phyloP scores from a whole-genome alignment of 1,284 basidiomycete species.

The Phylloboletellus chloephorus region DNA sequence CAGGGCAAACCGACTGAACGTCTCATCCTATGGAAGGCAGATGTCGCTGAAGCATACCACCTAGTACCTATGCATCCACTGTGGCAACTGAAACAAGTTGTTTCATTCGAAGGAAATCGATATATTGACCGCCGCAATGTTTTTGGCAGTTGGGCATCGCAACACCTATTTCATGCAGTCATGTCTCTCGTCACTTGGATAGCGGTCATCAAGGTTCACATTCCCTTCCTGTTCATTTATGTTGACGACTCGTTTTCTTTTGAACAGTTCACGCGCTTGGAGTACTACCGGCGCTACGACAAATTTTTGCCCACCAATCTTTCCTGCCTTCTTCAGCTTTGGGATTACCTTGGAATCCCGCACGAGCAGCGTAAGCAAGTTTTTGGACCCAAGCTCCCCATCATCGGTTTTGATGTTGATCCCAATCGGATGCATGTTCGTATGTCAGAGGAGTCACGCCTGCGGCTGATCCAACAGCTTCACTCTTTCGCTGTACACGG shows the following conservation, averaged over 20 bases:
- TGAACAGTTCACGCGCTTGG: conserved; percentile 11
- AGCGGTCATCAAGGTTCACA: conserved; percentile 15
- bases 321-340: conserved; percentile 22
- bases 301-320: conserved; percentile 24
- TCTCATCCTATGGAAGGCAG: conserved; percentile 28
- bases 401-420: conserved; percentile 34
- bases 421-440: conserved; percentile 23
- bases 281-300: conserved; percentile 29
- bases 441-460: conserved; percentile 12
- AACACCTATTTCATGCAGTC: conserved; percentile 28
- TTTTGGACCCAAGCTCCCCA: conserved; percentile 18
- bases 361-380: conserved; percentile 33
- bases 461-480: conserved; percentile 13
- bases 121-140: conserved; percentile 31
- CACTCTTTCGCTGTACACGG: conserved; percentile 18
- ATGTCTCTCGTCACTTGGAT: conserved; percentile 35
- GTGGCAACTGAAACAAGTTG: conserved; percentile 41
- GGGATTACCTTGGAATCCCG: conserved; percentile 32
- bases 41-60: conserved; percentile 37
- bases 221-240: too few relatives aligned
- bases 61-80: conserved; percentile 33
- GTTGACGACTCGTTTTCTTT: too few relatives aligned
- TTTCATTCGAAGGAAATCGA: conserved; percentile 24
- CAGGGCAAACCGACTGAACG: neutral
- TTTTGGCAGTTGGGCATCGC: conserved; percentile 31